These are phyloP conservation scores for Fragaria nilgerrensis DNA, from an alignment of 306 rosid genomes.

Conservation along the genomic window DNA sequence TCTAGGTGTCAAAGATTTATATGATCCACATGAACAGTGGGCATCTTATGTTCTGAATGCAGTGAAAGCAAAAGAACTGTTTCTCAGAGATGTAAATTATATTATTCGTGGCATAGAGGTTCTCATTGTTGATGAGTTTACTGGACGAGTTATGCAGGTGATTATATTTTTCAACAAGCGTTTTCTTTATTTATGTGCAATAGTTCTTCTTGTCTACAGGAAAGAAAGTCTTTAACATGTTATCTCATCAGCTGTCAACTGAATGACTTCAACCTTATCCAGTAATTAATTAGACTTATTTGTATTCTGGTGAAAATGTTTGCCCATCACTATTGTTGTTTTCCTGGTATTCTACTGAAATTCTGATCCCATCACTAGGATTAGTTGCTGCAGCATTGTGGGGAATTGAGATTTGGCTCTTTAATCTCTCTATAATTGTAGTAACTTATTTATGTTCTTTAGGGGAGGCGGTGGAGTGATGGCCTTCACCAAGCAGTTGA, in stretches of 20 bases:
- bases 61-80: slow-evolving; percentile 89
- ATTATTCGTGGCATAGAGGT: slow-evolving; percentile 92
- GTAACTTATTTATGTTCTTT: slow-evolving; percentile 27
- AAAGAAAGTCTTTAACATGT: background rate
- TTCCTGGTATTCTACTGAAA: background rate
- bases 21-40: slow-evolving; percentile 99
- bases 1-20: slow-evolving; percentile 81
- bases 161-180: slow-evolving; percentile 5
- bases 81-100: slow-evolving; percentile 91
- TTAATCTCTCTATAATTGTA: slow-evolving; percentile 21
- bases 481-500: slow-evolving; percentile 99
- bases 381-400: slow-evolving; percentile 6
- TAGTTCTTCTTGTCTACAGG: background rate
- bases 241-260: background rate
- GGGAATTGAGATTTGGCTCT: slow-evolving; percentile 17
- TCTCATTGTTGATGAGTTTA: slow-evolving; percentile 93
- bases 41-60: slow-evolving; percentile 92
- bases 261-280: background rate
- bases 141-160: slow-evolving; percentile 99
- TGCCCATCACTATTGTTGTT: background rate
- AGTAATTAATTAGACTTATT: background rate
- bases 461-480: slow-evolving; percentile 99
- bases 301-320: background rate
- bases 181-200: background rate
- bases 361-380: background rate